These are phyloP conservation scores for Lepiota venenata DNA, from an alignment of 768 basidiomycete genomes.

Conservation along the genomic window DNA sequence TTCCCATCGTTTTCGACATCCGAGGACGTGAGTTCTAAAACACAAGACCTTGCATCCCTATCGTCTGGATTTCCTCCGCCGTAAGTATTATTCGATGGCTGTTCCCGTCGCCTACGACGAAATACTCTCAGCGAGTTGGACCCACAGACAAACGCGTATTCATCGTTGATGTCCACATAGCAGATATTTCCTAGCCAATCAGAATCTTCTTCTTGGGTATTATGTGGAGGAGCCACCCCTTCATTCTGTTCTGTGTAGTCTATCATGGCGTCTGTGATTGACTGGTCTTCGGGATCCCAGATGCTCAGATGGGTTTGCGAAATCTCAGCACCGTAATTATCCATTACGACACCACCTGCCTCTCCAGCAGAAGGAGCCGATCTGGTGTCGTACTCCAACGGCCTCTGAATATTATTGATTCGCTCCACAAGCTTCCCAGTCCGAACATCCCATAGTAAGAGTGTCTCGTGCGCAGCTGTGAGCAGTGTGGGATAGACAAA, in stretches of 20 bases:
- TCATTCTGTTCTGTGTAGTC: too few relatives aligned
- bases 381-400: too few relatives aligned
- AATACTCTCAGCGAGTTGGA: not conserved
- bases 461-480: conserved; percentile 38
- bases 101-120: not conserved
- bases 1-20: not conserved
- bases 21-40: not conserved
- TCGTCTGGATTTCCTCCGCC: not conserved
- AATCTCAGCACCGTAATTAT: too few relatives aligned
- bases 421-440: conserved; percentile 46
- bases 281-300: too few relatives aligned
- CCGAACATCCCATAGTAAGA: conserved; percentile 63
- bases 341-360: too few relatives aligned
- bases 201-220: not conserved
- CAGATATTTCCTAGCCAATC: not conserved
- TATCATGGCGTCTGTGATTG: too few relatives aligned
- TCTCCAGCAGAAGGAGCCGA: too few relatives aligned
- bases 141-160: conserved; percentile 1
- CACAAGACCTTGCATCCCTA: not conserved
- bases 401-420: conserved; percentile 36
- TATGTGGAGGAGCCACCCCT: not conserved
- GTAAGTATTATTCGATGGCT: not conserved
- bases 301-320: too few relatives aligned
- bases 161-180: not conserved
- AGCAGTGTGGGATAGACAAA: conserved; percentile 61